Evolutionary conservation across 371 early-diverging fungal species (phyloP), one percentile per base, ranked within the genome.

Genomic region (Lichtheimia corymbifera): DNA sequence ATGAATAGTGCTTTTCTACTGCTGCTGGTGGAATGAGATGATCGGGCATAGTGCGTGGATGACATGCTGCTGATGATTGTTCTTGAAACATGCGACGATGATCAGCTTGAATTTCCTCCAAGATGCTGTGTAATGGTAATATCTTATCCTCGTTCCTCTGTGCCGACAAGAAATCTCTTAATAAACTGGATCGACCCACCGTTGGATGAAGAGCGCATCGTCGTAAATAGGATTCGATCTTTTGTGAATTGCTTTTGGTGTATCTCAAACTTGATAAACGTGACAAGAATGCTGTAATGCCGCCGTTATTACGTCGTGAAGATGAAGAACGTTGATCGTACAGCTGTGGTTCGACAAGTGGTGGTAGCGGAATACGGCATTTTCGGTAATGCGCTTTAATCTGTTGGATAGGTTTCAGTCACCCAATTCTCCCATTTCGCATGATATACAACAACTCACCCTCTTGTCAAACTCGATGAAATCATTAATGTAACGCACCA

Each of bases 401-500:
- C 64, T 64, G 47, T 25, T 22, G 22, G 49, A 49, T 17, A 15
- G 49, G 35, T 35, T 35, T 35, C 22, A 49, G 49, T 17, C 7
- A 49, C 7, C 47, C 30, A 20, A 49, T 3, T 49, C 6, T 49
- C 12, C 24, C 13, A 35, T 40, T 11, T 9, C 9, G 35, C 35
- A 35, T 35, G 45, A 28, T 18, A n/a, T n/a, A n/a, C n/a, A n/a
- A n/a, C n/a, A n/a, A 28, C 43, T 67, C 42, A 69, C 72, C 43
- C 76, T 64, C 24, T 50, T 41, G 55, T 86, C 82, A 72, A 84
- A 80, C 22, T 81, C 83, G 53, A 77, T 40, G 73, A 86, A 78
- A 67, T 86, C 86, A 35, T 81, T 74, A 57, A 83, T 78, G 67
- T 82, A 80, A 20, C 86, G 73, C 41, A 76, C 73, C 13, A 86